phyloP scores from a whole-genome alignment of 345 rosid genomes.

The Ceriops decandra region DNA sequence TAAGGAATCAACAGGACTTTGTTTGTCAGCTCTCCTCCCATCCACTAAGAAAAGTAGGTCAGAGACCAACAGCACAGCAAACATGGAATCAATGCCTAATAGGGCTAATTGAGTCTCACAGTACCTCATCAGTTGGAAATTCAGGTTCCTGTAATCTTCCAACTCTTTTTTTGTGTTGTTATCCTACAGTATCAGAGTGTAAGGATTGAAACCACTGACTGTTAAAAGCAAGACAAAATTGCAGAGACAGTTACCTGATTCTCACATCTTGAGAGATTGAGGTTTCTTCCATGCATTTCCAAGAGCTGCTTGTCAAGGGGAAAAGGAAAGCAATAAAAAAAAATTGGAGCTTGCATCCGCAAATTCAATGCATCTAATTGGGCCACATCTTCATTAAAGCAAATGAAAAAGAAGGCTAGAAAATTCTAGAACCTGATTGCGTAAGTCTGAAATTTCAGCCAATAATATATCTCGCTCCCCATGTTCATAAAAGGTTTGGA shows the following conservation, averaged over 20 bases:
- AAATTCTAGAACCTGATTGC: constrained; percentile 57
- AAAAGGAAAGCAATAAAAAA: constrained; percentile 4
- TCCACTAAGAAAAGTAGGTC: background rate
- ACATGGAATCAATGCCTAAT: constrained; percentile 4
- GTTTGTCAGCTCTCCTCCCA: background rate
- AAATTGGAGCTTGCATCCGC: background rate
- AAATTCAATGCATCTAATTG: background rate
- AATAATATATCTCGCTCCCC: constrained; percentile 66
- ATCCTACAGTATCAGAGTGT: constrained; percentile 41
- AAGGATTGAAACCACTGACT: constrained; percentile 23
- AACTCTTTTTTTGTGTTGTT: constrained; percentile 48
- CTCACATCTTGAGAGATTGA: constrained; percentile 20
- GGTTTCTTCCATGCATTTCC: constrained; percentile 45
- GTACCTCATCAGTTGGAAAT: constrained; percentile 65
- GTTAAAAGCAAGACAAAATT: constrained; percentile 14
- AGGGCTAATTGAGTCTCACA: too few relatives aligned
- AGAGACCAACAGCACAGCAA: background rate
- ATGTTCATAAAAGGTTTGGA: constrained; percentile 55
- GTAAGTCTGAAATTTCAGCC: constrained; percentile 64
- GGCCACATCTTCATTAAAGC: background rate
- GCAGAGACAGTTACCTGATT: constrained; percentile 36
- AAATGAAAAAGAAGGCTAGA: background rate
- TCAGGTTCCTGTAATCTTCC: constrained; percentile 59
- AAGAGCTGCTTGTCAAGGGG: constrained; percentile 40
- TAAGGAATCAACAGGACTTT: background rate